Percentiles rank a stretch among this genome's conserved stretches.
Evolutionary conservation across 2,329 filamentous ascomycete genomes (phyloP).

Genomic region (Aspergillus aculeatinus): DNA sequence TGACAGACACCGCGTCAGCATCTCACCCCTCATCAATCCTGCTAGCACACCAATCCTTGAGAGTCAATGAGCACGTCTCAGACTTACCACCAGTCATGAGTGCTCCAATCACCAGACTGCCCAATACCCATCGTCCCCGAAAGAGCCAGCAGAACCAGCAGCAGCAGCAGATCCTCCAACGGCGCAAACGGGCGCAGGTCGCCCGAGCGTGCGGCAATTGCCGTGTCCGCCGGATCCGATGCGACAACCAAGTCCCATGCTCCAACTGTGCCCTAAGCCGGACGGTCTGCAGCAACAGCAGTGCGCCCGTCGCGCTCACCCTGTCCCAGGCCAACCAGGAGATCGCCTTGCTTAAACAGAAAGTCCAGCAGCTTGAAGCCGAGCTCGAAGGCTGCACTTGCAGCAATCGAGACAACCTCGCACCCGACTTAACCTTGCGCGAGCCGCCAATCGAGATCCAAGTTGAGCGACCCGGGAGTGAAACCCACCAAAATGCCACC

Average conservation of each 20-base stretch:
- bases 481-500: constrained; percentile 5
- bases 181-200: constrained; percentile 21
- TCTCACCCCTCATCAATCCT: too few relatives aligned
- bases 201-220: constrained; percentile 30
- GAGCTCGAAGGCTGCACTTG: constrained; percentile 29
- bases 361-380: constrained; percentile 33
- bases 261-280: constrained; percentile 23
- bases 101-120: too few relatives aligned
- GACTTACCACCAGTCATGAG: too few relatives aligned
- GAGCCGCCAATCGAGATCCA: background rate
- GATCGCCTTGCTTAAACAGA: constrained; percentile 33
- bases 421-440: background rate
- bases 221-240: constrained; percentile 29
- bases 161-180: background rate
- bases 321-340: constrained; percentile 17
- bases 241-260: constrained; percentile 27
- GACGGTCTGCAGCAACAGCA: constrained; percentile 21
- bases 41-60: too few relatives aligned
- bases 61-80: too few relatives aligned
- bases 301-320: background rate
- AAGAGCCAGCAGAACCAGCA: too few relatives aligned
- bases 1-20: too few relatives aligned
- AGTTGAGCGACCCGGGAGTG: constrained; percentile 2
- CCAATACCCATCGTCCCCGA: too few relatives aligned
- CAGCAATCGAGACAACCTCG: background rate